Base-by-base conservation (phyloP, 352 stramenopile genomes). In the Globisporangium recalcitrans region DNA sequence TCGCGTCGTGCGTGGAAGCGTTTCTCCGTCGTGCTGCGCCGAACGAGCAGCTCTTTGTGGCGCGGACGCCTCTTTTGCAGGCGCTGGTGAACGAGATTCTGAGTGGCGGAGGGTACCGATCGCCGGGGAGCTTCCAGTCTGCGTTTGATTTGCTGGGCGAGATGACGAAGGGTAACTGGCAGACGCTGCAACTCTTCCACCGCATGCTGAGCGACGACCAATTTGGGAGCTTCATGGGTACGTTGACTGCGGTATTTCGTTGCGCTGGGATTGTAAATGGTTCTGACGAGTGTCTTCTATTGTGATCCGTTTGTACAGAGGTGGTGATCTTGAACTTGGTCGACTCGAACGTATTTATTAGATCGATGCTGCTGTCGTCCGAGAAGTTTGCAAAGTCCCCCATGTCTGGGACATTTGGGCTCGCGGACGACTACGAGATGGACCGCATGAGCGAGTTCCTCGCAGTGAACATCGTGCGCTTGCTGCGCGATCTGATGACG, bases 291-390 rank as follows among this genome's bases (percentile, higher is more conserved):
- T 52, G 21, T 63, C 48, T 40, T 51, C 13, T 68, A 9, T 54
- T 60, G 16, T 46, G 64, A 70, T 27, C 22, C 22, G 0, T 46
- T 46, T 62, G 16, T 64, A 36, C 70, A 93, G 85, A 92, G 73
- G 87, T 97, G 42, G 89, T 97, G 54, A 89, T 97, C 52, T 74
- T 90, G 26, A 98, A 98, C 71, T 72, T 99, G 13, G 90, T 99
- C 24, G 95, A 98, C 71, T 98, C 90, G 34, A 99, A 99, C 64
- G 95, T 99, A 46, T 99, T 99, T 63, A 87, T 99, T 52, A 87
- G 95, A 16, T 97, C 93, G 34, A 90, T 98, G 73, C 69, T 97
- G 9, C 62, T 96, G 10, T 94, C 85, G 13, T 78, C 79, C 0
- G 84, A 91, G 51, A 87, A 90, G 63, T 89, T 91, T 58, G 71